Evolutionary conservation across 805 yeast species (phyloP).

Genomic region (Lipomyces lipofer): DNA sequence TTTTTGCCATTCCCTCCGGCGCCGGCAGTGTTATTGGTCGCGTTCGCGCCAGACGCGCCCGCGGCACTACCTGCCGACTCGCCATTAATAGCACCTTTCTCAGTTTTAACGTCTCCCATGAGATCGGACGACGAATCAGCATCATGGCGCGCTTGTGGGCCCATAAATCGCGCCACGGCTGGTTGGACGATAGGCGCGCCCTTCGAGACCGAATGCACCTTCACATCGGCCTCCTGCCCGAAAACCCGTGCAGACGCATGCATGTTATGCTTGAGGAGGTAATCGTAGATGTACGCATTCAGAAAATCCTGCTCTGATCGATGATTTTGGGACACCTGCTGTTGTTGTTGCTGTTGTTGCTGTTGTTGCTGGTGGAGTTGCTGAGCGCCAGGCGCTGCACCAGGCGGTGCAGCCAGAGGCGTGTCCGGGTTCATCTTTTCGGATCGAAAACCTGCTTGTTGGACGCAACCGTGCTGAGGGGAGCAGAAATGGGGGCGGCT

Average conservation of each 20-base stretch:
- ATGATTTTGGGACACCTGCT: slow-evolving; percentile 16
- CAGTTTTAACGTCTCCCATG: slow-evolving; percentile 4
- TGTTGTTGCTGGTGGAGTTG: slow-evolving; percentile 14
- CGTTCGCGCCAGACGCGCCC: background rate
- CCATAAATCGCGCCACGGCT: slow-evolving; percentile 25
- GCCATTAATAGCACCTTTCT: slow-evolving; percentile 5
- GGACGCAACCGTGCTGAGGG: slow-evolving; percentile 5
- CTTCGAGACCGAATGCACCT: slow-evolving; percentile 42
- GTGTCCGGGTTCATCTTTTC: slow-evolving; percentile 28
- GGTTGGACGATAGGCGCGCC: slow-evolving; percentile 40
- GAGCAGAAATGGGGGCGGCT: too few species aligned
- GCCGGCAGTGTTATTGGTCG: background rate
- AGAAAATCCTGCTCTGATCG: slow-evolving; percentile 40
- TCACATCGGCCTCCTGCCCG: slow-evolving; percentile 71
- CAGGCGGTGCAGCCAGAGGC: slow-evolving; percentile 21
- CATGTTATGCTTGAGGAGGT: slow-evolving; percentile 70
- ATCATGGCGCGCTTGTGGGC: background rate
- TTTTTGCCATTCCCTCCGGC: background rate
- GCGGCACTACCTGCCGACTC: background rate
- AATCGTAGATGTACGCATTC: slow-evolving; percentile 86
- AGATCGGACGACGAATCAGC: slow-evolving; percentile 23
- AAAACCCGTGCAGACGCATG: slow-evolving; percentile 72
- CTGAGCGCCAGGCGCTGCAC: slow-evolving; percentile 10
- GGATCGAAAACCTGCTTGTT: background rate
- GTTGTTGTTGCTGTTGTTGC: slow-evolving; percentile 23